A percentile compares a stretch with the other conserved stretches of the same genome.
These are phyloP conservation scores for Oryza nivara DNA, from an alignment of 176 grass and related monocot species.

Conservation along the genomic window DNA sequence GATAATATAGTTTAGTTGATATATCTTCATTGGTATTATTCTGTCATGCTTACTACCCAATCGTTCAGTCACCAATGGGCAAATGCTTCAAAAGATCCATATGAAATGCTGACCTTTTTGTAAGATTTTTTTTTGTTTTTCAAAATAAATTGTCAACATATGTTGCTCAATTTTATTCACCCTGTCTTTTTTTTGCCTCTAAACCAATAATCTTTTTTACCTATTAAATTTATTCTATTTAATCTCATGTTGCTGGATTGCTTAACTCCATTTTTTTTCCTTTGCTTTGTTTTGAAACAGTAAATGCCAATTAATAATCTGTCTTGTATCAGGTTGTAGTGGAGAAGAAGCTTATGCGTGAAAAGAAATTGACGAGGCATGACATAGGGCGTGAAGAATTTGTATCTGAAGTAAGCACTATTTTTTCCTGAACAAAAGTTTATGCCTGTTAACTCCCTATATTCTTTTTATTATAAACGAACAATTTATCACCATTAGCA, in stretches of 20 bases:
- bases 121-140: neutral
- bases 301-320: neutral
- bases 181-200: neutral
- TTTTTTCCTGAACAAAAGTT: neutral
- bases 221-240: neutral
- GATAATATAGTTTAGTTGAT: neutral
- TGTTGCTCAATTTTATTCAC: neutral
- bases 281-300: neutral
- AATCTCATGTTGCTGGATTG: neutral
- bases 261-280: neutral
- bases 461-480: neutral
- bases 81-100: neutral
- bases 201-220: neutral
- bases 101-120: neutral
- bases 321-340: conserved; percentile 53
- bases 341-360: conserved; percentile 70
- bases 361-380: conserved; percentile 64
- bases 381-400: conserved; percentile 59
- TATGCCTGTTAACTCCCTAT: neutral
- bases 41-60: neutral
- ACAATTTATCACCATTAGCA: neutral
- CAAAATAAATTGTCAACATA: neutral
- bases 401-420: conserved; percentile 52
- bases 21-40: no score
- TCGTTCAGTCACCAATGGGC: neutral